Evolutionary conservation across 2,329 filamentous ascomycete species (phyloP).

Genomic region (Epichloe sylvatica): DNA sequence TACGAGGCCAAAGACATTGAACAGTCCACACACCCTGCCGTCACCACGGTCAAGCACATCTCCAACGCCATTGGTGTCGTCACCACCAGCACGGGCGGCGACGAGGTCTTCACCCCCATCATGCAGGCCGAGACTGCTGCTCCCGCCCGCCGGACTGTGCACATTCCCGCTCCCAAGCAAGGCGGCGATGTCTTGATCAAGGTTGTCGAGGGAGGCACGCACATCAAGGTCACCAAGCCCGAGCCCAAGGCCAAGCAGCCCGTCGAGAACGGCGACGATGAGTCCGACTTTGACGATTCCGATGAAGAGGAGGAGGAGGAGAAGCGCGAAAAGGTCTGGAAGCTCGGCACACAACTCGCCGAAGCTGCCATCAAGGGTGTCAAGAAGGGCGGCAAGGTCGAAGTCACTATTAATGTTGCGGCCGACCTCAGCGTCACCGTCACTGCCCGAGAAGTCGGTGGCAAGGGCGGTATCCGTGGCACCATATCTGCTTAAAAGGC

Average conservation of each 20-base stretch:
- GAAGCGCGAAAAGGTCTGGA: constrained; percentile 81
- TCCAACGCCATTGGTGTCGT: constrained; percentile 79
- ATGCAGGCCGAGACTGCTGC: constrained; percentile 78
- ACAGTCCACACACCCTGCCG: constrained; percentile 87
- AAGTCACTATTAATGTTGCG: constrained; percentile 81
- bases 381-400: constrained; percentile 81
- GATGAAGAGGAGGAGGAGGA: constrained; percentile 79
- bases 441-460: constrained; percentile 73
- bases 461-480: constrained; percentile 70
- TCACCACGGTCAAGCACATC: constrained; percentile 87
- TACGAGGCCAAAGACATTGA: constrained; percentile 90
- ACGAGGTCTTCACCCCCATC: constrained; percentile 65
- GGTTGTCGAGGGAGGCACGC: constrained; percentile 73
- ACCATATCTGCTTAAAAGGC: constrained; percentile 21
- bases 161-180: constrained; percentile 60
- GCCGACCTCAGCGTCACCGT: constrained; percentile 68
- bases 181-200: constrained; percentile 82
- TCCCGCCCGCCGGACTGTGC: constrained; percentile 71
- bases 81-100: constrained; percentile 42
- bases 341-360: constrained; percentile 66
- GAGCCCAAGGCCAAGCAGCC: constrained; percentile 64
- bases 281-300: constrained; percentile 44
- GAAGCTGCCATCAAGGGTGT: constrained; percentile 73
- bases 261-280: constrained; percentile 47
- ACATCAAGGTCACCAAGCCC: constrained; percentile 87